Base-by-base conservation (phyloP, 768 basidiomycete genomes). In the Dentipellis sp. region DNA sequence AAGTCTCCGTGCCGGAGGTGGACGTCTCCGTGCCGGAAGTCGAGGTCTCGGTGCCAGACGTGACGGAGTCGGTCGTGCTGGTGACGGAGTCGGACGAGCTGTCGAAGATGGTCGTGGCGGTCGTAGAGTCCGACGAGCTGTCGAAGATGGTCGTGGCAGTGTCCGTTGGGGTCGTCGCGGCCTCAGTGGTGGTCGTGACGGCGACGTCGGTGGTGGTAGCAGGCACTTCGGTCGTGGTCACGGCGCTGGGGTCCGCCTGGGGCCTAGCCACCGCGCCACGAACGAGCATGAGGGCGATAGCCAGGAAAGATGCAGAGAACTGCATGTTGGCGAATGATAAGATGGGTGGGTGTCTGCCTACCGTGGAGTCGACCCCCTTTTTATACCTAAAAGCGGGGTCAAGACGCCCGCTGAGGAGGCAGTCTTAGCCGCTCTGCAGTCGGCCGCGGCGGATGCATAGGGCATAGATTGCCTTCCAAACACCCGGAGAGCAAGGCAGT, bases 31-130 rank as follows among this genome's bases (percentile, higher is more conserved):
- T 29, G 29, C 29, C 29, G 29, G 29, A 29, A 6, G 29, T 29
- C 29, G 29, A 29, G 6, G 29, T 29, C 29, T 29, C 29, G 29
- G 29, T 29, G 29, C 29, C 29, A 29, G 29, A 29, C 29, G 40
- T 29, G 29, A 29, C 29, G 29, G 29, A 29, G 29, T 29, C 29
- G 29, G 29, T 29, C 29, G n/a, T n/a, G n/a, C n/a, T n/a, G n/a
- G 40, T 29, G 29, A 29, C 29, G 29, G 29, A 29, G 29, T 29
- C 29, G 29, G 29, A 3, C 29, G 47, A 9, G 17, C 19, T 62
- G 54, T 75, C 62, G 1, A 66, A 66, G 17, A 62, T 63, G 2
- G 59, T 60, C 29, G 55, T 47, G 1, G 52, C 23, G 35, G 55
- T 21, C 10, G 56, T 11, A 40, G 61, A 51, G 47, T 60, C 19